Percentiles rank a stretch among this genome's conserved stretches.
Evolutionary conservation across 2,329 filamentous ascomycete genomes (phyloP).

Genomic region (Verruconis gallopava): DNA sequence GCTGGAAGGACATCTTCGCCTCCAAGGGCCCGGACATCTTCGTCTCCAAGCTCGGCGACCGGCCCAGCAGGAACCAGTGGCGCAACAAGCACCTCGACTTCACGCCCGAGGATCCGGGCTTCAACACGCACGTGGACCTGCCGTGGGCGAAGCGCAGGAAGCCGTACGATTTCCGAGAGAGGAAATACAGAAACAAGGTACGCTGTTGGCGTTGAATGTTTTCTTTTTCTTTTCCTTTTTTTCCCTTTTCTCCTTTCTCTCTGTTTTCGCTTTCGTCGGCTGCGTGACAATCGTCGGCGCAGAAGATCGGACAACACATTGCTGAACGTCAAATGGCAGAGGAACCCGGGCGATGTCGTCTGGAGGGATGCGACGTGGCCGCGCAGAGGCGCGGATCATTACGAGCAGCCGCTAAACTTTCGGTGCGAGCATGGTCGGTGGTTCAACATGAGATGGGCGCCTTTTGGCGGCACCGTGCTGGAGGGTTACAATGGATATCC

Average conservation of each 20-base stretch:
- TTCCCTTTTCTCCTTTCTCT: too few relatives aligned
- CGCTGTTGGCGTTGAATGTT: too few relatives aligned
- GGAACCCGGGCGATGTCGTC: constrained; percentile 15
- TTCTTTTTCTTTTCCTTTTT: too few relatives aligned
- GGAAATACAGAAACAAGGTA: constrained; percentile 23
- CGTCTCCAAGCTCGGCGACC: constrained; percentile 18
- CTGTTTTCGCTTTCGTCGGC: too few relatives aligned
- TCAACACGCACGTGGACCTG: constrained; percentile 3
- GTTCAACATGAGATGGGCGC: constrained; percentile 4
- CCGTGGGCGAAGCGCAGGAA: constrained; percentile 11
- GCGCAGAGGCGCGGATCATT: neutral
- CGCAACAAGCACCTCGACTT: constrained; percentile 17
- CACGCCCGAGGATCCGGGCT: constrained; percentile 14
- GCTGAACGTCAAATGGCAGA: too few relatives aligned
- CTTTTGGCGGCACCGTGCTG: neutral
- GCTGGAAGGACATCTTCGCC: constrained; percentile 30
- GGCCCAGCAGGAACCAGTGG: constrained; percentile 26
- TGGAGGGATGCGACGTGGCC: constrained; percentile 19
- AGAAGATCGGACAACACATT: too few relatives aligned
- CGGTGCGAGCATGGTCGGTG: constrained; percentile 6
- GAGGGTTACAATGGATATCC: neutral
- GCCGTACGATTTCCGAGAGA: constrained; percentile 24
- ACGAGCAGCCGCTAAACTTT: constrained; percentile 3
- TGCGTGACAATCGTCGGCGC: too few relatives aligned
- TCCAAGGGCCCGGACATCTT: constrained; percentile 34